Base-by-base conservation (phyloP, 2,329 filamentous ascomycete genomes). In the Hirsutella rhossiliensis region DNA sequence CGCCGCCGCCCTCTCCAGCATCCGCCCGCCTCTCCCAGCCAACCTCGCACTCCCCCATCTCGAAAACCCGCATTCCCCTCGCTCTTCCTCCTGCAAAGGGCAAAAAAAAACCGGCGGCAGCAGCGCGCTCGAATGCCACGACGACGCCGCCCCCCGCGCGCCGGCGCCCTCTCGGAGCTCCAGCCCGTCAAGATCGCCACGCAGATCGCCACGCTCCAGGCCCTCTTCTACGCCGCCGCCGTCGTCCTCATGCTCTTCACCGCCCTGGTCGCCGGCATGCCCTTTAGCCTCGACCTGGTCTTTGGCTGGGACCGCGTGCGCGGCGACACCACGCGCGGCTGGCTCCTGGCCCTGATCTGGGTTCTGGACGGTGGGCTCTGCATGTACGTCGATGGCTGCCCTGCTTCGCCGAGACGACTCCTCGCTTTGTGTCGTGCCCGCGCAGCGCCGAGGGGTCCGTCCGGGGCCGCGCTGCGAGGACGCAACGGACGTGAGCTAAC, bases 321-420 rank as follows among this genome's bases (percentile, higher is more conserved):
- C 49, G 77, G 74, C 32, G 77, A 81, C 61, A 80, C 72, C 17
- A 78, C 76, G 11, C 70, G 76, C 50, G 77, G 77, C 11, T 81
- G 75, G 75, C 58, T 80, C 49, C 58, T 75, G 50, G 73, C 69
- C 1, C 72, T 81, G 51, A 60, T 80, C 15, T 76, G 74, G 73
- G 44, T 79, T 43, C 54, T 80, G 42, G 69, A 75, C 41, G 75
- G 72, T 12, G 75, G 72, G 0, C 54, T 77, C 48, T 69, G 70
- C 50, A 70, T 75, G 68, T 71, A 51, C 52, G 66, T 62, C 42
- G 23, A 27, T 9, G 3, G 23, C 23, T 27, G 23, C 23, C 23
- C n/a, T 7, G 23, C 23, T 27, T 7, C 23, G 6, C 23, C 6
- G 23, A 27, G 6, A 27, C 23, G 2, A 5, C 23, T 9, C 9